A percentile compares a stretch with the other conserved stretches of the same genome.
These are phyloP conservation scores for Cercophora sp. DNA, from an alignment of 495 filamentous ascomycete species.

Conservation along the genomic window DNA sequence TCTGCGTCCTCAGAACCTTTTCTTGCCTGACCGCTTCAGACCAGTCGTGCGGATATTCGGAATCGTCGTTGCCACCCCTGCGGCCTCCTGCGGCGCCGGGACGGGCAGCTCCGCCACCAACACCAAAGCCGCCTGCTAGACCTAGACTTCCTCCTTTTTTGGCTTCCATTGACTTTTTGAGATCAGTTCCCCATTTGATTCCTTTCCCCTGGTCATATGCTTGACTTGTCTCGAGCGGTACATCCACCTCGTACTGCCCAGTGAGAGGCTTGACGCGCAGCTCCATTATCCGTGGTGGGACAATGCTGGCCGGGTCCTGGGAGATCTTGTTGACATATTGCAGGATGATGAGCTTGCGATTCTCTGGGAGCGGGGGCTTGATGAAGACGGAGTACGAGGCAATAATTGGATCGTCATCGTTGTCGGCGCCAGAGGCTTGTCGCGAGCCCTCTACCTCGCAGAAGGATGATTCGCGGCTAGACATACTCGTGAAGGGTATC, in stretches of 20 bases:
- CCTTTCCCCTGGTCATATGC: constrained; percentile 47
- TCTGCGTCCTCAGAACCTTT: constrained; percentile 42
- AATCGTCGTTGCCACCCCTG: constrained; percentile 11
- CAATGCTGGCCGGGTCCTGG: constrained; percentile 25
- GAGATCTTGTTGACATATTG: constrained; percentile 40
- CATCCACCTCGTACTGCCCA: constrained; percentile 48
- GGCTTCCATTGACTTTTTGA: constrained; percentile 37
- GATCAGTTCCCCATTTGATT: constrained; percentile 39
- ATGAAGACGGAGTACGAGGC: constrained; percentile 47
- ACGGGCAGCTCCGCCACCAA: constrained; percentile 25
- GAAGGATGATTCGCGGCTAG: no score
- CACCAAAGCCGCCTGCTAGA: constrained; percentile 44
- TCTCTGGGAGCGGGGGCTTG: constrained; percentile 37
- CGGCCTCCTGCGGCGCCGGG: constrained; percentile 12
- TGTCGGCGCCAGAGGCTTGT: constrained; percentile 6
- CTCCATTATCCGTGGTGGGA: constrained; percentile 28
- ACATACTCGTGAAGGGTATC: no score
- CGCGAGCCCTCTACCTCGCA: background rate
- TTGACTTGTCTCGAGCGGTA: constrained; percentile 36
- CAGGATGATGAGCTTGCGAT: constrained; percentile 43
- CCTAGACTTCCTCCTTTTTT: constrained; percentile 46
- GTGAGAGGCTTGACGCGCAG: constrained; percentile 42
- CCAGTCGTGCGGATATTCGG: constrained; percentile 36
- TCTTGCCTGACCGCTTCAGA: constrained; percentile 41
- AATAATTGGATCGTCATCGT: constrained; percentile 43